Evolutionary conservation across 2,329 filamentous ascomycete species (phyloP).

Genomic region (Paradendryphiella salina): DNA sequence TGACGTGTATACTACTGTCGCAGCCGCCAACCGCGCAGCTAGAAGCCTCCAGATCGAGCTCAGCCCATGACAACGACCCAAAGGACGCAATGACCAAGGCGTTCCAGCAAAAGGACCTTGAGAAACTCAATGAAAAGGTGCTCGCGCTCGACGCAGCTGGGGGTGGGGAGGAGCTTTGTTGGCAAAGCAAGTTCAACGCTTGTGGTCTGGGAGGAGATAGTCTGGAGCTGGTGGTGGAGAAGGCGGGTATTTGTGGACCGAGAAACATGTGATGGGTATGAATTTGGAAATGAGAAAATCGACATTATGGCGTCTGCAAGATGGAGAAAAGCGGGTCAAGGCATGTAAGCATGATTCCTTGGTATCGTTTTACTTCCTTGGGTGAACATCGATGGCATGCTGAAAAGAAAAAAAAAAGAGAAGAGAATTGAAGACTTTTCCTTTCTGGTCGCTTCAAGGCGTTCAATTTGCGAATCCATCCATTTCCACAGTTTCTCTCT

Average conservation of each 20-base stretch:
- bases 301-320: too few species aligned
- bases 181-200: constrained; percentile 31
- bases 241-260: constrained; percentile 29
- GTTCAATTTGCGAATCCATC: too few species aligned
- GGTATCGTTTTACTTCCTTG: too few species aligned
- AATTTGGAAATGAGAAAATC: too few species aligned
- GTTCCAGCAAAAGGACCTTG: constrained; percentile 23
- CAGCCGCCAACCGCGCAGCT: constrained; percentile 35
- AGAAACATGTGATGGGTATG: constrained; percentile 29
- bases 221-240: constrained; percentile 32
- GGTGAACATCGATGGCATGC: too few species aligned
- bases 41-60: constrained; percentile 31
- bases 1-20: constrained; percentile 30
- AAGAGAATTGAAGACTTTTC: too few species aligned
- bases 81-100: constrained; percentile 1
- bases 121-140: constrained; percentile 20
- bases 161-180: constrained; percentile 18
- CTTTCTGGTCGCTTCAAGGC: too few species aligned
- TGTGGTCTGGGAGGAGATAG: constrained; percentile 20
- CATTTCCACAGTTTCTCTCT: too few species aligned
- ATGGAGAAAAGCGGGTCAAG: too few species aligned
- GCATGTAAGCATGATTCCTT: too few species aligned
- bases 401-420: too few species aligned
- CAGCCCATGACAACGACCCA: constrained; percentile 21
- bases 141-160: constrained; percentile 7